phyloP scores from a whole-genome alignment of 192 early-diverging fungal genomes.

The Coemansia sp. region DNA sequence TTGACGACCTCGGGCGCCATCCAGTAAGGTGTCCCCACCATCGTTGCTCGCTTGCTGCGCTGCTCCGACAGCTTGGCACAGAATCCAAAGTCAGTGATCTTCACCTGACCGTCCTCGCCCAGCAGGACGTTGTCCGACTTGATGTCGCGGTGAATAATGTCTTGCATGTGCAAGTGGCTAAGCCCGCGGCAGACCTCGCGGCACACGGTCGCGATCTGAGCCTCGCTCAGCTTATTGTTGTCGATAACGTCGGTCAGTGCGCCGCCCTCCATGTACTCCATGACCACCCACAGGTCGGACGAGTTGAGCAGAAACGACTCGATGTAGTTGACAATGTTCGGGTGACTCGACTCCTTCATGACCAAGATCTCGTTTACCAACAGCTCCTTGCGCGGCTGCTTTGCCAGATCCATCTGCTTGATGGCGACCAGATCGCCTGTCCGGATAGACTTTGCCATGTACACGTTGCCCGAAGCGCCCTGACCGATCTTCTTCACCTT shows the following conservation, averaged over 20 bases:
- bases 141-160: conserved; percentile 91
- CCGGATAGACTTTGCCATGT: conserved; percentile 78
- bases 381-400: conserved; percentile 88
- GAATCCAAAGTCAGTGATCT: conserved; percentile 94
- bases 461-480: conserved; percentile 98
- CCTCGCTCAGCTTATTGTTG: conserved; percentile 91
- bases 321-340: conserved; percentile 97
- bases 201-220: conserved; percentile 93
- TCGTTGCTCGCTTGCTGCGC: conserved; percentile 82
- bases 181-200: conserved; percentile 82
- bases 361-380: conserved; percentile 92
- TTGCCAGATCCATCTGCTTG: conserved; percentile 90
- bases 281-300: conserved; percentile 92
- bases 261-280: conserved; percentile 99
- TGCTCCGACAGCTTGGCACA: conserved; percentile 88
- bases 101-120: conserved; percentile 79
- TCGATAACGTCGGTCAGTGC: conserved; percentile 96
- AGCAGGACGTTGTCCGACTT: conserved; percentile 90
- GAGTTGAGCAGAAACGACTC: conserved; percentile 87
- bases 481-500: conserved; percentile 97
- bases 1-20: conserved; percentile 87
- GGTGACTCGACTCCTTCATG: conserved; percentile 91
- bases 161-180: conserved; percentile 75
- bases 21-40: conserved; percentile 92
- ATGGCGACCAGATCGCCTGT: conserved; percentile 84